Evolutionary conservation across 2,329 filamentous ascomycete species (phyloP).

Genomic region (Sclerotinia borealis): DNA sequence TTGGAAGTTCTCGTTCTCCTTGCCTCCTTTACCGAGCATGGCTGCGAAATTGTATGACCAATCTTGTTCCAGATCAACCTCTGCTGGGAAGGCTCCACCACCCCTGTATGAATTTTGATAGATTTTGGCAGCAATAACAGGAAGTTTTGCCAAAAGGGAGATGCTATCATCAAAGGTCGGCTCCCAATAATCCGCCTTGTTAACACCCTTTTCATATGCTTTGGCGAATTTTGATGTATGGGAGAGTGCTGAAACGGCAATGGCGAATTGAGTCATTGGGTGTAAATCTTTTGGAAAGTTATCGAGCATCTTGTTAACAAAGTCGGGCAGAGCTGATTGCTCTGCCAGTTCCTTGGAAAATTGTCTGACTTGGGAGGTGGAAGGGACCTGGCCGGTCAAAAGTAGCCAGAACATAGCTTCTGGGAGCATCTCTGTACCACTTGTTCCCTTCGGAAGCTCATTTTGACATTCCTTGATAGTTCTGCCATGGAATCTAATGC

Average conservation of each 20-base stretch:
- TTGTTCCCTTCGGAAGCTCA: slow-evolving; percentile 84
- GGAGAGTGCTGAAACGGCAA: slow-evolving; percentile 92
- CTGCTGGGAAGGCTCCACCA: slow-evolving; percentile 67
- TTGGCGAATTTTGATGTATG: slow-evolving; percentile 91
- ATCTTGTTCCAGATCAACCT: slow-evolving; percentile 79
- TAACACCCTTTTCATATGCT: slow-evolving; percentile 82
- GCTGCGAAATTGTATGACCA: slow-evolving; percentile 99
- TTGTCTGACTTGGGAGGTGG: slow-evolving; percentile 69
- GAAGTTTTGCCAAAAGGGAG: slow-evolving; percentile 88
- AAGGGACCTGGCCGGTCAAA: slow-evolving; percentile 86
- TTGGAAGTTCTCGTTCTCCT: slow-evolving; percentile 89
- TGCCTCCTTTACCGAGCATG: slow-evolving; percentile 85
- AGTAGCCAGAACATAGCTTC: slow-evolving; percentile 99
- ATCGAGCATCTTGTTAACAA: slow-evolving; percentile 83
- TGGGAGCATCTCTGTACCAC: slow-evolving; percentile 93
- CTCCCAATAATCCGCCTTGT: slow-evolving; percentile 98
- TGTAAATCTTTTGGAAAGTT: slow-evolving; percentile 85
- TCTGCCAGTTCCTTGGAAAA: slow-evolving; percentile 84
- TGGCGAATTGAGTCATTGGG: slow-evolving; percentile 97
- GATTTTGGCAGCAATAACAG: slow-evolving; percentile 93
- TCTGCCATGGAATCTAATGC: slow-evolving; percentile 94
- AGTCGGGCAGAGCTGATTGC: slow-evolving; percentile 74
- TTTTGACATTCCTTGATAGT: slow-evolving; percentile 98
- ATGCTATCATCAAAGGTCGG: slow-evolving; percentile 95
- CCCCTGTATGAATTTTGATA: slow-evolving; percentile 86